These are phyloP conservation scores for Stephania yunnanensis DNA, from an alignment of 164 flowering plant species.

Conservation along the genomic window DNA sequence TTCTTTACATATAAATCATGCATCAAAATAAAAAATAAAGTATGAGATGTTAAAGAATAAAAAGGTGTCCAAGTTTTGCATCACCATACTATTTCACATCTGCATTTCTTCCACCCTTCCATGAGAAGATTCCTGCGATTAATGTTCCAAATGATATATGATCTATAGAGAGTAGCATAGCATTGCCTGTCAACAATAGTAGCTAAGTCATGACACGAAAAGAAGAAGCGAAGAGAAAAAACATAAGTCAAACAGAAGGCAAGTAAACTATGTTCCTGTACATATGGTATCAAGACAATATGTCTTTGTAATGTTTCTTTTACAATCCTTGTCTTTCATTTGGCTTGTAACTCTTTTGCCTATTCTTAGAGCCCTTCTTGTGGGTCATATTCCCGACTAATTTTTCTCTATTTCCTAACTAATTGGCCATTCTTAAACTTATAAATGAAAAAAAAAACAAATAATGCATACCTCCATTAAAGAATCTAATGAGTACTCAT, in stretches of 20 bases:
- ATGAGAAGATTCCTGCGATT: background rate
- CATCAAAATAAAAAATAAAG: background rate
- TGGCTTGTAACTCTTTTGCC: background rate
- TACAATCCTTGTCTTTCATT: background rate
- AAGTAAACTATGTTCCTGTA: background rate
- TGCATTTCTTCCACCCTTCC: background rate
- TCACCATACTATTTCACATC: background rate
- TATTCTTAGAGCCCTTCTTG: background rate
- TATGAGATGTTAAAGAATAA: background rate
- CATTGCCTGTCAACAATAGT: background rate
- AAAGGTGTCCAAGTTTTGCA: background rate
- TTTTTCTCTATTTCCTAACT: background rate
- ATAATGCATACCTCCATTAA: background rate
- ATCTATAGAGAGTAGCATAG: background rate
- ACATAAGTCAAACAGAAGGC: background rate
- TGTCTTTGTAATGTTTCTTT: background rate
- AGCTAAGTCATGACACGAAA: background rate
- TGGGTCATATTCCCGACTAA: background rate
- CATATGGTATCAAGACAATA: background rate
- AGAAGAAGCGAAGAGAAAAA: background rate
- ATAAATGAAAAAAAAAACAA: background rate
- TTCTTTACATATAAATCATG: background rate
- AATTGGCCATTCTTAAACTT: background rate
- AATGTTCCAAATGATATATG: background rate
- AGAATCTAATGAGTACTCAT: background rate